Conservation (phyloP, 345 rosid genomes). For the Hibiscus syriacus region DNA sequence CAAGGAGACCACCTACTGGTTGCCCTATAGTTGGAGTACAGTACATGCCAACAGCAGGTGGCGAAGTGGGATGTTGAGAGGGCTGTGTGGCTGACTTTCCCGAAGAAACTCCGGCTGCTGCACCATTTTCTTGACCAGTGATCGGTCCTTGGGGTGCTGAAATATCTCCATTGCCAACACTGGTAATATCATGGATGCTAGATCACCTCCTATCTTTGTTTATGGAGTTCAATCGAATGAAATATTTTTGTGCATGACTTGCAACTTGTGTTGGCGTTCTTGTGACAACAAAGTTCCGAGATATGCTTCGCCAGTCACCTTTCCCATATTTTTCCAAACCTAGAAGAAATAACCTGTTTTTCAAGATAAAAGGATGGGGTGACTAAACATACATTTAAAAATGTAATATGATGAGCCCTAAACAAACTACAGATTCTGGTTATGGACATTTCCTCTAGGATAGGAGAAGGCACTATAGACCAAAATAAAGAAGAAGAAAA, state of each 20-base stretch:
- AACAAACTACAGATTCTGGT: background rate
- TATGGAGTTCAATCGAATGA: too few relatives aligned
- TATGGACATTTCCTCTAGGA: background rate
- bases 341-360: conserved; percentile 81
- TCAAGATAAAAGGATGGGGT: conserved; percentile 5
- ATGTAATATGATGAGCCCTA: background rate
- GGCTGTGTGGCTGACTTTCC: conserved; percentile 56
- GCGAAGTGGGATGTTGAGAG: conserved; percentile 35
- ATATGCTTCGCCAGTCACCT: conserved; percentile 98
- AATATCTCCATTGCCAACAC: too few relatives aligned
- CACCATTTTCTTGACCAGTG: conserved; percentile 74
- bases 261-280: too few relatives aligned
- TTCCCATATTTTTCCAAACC: conserved; percentile 96
- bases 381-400: too few relatives aligned
- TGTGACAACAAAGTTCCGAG: conserved; percentile 87
- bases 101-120: conserved; percentile 38
- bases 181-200: too few relatives aligned
- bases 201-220: too few relatives aligned
- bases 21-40: conserved; percentile 75
- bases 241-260: too few relatives aligned
- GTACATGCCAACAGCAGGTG: conserved; percentile 47
- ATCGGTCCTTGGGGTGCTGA: too few relatives aligned
- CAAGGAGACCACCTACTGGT: conserved; percentile 68
- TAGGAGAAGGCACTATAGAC: background rate
- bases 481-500: background rate